Base-by-base conservation (phyloP, 768 basidiomycete genomes). In the Naganishia vaughanmartiniae region DNA sequence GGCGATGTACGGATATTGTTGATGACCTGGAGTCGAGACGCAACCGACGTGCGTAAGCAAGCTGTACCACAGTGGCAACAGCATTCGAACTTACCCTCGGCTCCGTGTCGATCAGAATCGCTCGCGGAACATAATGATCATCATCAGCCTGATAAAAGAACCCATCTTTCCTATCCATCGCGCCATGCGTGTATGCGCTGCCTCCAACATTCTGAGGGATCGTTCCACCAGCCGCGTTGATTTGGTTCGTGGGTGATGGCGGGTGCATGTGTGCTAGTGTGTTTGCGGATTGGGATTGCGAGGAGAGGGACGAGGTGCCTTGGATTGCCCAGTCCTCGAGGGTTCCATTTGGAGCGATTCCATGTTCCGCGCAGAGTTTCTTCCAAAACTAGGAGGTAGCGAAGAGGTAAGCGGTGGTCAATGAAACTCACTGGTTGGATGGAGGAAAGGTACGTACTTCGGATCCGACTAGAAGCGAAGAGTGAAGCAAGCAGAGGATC, bases 81-180 rank as follows among this genome's bases (percentile, higher is more conserved):
- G 42, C 42, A 15, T 15, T 42, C 42, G 36, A 21, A 84, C 88
- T 80, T 77, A 96, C 95, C 80, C 96, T 86, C 24, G 96, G 96
- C 79, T 99, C 96, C 31, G 96, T 86, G 82, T 99, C 96, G 51
- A 81, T 88, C 46, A 99, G 86, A 72, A 99, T 95, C 5, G 96
- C 92, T 65, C 96, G 87, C 1, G 96, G 96, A 71, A 99, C 94
- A 81, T 98, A 99, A 77, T 96, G 94, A 80, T 98, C 96, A 77
- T 99, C 96, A 80, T 99, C 96, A n/a, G 96, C 96, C 81, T 98
- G 95, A 80, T 99, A 98, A 84, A 99, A 99, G 83, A 99, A 99
- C 31, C 96, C 95, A 83, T 99, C 96, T 79, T 98, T 99, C 75
- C 96, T 86, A 82, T 99, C 96, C 10, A 77, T 77, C 24, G 42